Conservation (phyloP, 169 alveolate species). For the Blepharisma undulans region DNA sequence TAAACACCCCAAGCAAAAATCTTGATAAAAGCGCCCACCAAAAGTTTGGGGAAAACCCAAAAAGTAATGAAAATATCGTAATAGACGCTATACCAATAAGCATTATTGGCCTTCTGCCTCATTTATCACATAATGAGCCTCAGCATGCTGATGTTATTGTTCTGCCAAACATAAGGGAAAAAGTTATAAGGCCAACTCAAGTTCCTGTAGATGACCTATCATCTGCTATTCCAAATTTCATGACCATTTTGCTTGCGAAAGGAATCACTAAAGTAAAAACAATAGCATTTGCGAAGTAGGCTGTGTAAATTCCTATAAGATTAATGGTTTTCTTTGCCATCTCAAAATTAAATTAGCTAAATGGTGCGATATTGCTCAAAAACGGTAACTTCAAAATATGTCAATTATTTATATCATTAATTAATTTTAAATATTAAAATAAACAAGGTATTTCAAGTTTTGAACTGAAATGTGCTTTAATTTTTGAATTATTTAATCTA, state of each 20-base stretch:
- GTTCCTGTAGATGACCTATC: neutral
- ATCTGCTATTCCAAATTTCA: neutral
- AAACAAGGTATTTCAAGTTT: too few species aligned
- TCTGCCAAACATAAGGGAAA: slow-evolving; percentile 5
- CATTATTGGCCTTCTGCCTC: neutral
- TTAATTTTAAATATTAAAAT: too few species aligned
- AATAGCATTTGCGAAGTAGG: slow-evolving; percentile 1
- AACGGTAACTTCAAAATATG: too few species aligned
- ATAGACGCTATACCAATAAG: neutral
- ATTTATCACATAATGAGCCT: neutral
- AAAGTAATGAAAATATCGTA: neutral
- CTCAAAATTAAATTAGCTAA: neutral
- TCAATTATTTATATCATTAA: too few species aligned
- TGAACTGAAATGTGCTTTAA: too few species aligned
- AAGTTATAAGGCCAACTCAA: neutral
- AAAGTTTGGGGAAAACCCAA: neutral
- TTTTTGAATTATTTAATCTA: too few species aligned
- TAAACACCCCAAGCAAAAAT: neutral
- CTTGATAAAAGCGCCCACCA: neutral
- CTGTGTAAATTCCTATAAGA: neutral
- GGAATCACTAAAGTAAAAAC: slow-evolving; percentile 21
- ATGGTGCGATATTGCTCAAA: neutral
- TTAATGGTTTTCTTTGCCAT: neutral
- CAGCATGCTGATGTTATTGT: neutral
- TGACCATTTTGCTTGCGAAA: slow-evolving; percentile 5